Percentiles rank a stretch among this genome's conserved stretches.
These are phyloP conservation scores for Tulasnella sp. DNA, from an alignment of 768 basidiomycete genomes.

Conservation along the genomic window DNA sequence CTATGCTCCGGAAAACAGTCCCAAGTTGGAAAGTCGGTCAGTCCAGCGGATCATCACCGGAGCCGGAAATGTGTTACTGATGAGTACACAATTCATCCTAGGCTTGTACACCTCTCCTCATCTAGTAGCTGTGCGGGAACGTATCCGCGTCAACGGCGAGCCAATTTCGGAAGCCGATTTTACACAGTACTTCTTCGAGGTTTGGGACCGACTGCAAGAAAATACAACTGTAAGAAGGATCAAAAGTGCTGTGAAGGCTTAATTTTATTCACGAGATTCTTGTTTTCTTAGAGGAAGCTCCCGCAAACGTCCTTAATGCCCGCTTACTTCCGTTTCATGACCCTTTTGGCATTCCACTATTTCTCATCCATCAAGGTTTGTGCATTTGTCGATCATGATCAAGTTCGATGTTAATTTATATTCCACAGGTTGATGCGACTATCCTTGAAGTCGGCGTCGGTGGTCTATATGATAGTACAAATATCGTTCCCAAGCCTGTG, in stretches of 20 bases:
- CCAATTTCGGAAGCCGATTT: conserved; percentile 90
- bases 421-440: conserved; percentile 74
- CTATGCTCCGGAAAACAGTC: conserved; percentile 73
- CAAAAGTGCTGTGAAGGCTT: neutral
- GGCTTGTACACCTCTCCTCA: conserved; percentile 98
- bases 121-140: conserved; percentile 91
- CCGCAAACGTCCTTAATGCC: conserved; percentile 71
- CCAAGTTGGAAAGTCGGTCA: conserved; percentile 82
- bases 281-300: conserved; percentile 50
- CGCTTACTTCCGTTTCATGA: conserved; percentile 91
- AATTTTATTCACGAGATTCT: conserved; percentile 30
- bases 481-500: conserved; percentile 88
- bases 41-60: conserved; percentile 38
- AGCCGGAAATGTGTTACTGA: neutral
- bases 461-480: conserved; percentile 92
- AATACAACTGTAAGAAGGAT: conserved; percentile 59
- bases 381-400: neutral
- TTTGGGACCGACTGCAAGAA: conserved; percentile 81
- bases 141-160: conserved; percentile 89
- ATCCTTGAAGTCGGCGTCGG: conserved; percentile 97
- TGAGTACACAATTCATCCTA: conserved; percentile 42
- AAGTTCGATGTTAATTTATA: neutral
- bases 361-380: conserved; percentile 73
- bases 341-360: conserved; percentile 87
- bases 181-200: conserved; percentile 90